A percentile compares a stretch with the other conserved stretches of the same genome.
These are phyloP conservation scores for Hypomontagnella monticulosa DNA, from an alignment of 495 filamentous ascomycete genomes.

Conservation along the genomic window DNA sequence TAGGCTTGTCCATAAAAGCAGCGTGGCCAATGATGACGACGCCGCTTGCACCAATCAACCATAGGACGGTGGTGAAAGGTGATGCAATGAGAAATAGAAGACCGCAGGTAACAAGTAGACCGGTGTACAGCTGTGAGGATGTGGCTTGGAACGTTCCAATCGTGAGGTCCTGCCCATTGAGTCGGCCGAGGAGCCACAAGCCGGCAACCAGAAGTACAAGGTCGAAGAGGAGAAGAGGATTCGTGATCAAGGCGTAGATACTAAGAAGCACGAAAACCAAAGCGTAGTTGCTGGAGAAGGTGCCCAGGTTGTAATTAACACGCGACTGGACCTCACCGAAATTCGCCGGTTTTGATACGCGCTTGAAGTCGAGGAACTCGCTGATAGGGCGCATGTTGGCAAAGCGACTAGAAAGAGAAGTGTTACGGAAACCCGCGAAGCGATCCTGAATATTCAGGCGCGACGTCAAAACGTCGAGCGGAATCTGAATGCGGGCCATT, in stretches of 20 bases:
- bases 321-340: conserved; percentile 92
- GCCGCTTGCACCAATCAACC: conserved; percentile 93
- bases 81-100: conserved; percentile 86
- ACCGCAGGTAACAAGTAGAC: conserved; percentile 78
- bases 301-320: conserved; percentile 94
- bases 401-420: conserved; percentile 82
- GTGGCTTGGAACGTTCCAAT: conserved; percentile 82
- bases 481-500: conserved; percentile 92
- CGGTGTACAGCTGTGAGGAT: conserved; percentile 95
- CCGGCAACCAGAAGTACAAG: conserved; percentile 86
- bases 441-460: conserved; percentile 78
- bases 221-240: conserved; percentile 84
- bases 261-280: conserved; percentile 91
- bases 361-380: conserved; percentile 96
- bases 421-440: conserved; percentile 80
- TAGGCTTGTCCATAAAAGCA: conserved; percentile 95
- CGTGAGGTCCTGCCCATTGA: conserved; percentile 87
- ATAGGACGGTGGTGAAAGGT: conserved; percentile 81
- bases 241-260: conserved; percentile 94
- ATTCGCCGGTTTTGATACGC: conserved; percentile 89
- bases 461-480: conserved; percentile 89
- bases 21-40: conserved; percentile 95
- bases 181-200: conserved; percentile 88
- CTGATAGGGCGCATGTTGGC: conserved; percentile 90
- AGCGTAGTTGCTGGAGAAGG: conserved; percentile 99